These are phyloP conservation scores for Linnemannia elongata DNA, from an alignment of 192 early-diverging fungal species.

Conservation along the genomic window DNA sequence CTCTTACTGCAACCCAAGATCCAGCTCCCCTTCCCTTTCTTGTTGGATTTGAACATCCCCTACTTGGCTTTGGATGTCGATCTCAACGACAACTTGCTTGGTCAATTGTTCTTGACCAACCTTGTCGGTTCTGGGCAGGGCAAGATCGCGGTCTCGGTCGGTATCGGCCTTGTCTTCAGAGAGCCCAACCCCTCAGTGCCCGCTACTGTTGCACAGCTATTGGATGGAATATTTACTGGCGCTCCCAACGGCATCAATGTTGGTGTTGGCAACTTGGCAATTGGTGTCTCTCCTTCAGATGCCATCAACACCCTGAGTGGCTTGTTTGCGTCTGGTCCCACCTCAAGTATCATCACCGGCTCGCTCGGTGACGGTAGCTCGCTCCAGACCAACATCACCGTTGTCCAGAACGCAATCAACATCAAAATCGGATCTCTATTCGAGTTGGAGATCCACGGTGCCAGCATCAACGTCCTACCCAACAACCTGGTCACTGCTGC, in stretches of 20 bases:
- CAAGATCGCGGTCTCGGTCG: conserved; percentile 37
- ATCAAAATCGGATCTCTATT: conserved; percentile 31
- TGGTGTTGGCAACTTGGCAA: conserved; percentile 42
- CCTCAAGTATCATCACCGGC: conserved; percentile 12
- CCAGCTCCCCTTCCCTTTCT: conserved; percentile 34
- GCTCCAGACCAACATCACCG: background rate
- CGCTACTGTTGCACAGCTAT: conserved; percentile 27
- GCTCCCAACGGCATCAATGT: conserved; percentile 13
- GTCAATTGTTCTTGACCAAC: conserved; percentile 33
- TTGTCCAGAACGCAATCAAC: background rate
- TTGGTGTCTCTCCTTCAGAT: conserved; percentile 51
- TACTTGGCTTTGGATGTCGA: conserved; percentile 48
- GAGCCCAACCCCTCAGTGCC: conserved; percentile 42
- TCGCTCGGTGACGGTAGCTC: conserved; percentile 3
- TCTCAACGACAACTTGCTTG: conserved; percentile 37
- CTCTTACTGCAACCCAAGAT: conserved; percentile 42
- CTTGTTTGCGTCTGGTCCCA: background rate
- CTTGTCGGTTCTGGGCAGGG: conserved; percentile 39
- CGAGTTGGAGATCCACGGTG: background rate
- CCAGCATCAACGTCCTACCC: background rate
- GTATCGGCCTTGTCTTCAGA: conserved; percentile 46
- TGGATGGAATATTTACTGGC: conserved; percentile 39
- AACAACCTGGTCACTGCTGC: background rate
- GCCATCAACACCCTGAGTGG: conserved; percentile 24
- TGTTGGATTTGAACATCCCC: conserved; percentile 48